Conservation (phyloP, 257 asterid genomes). For the Solanum gracilifrons region DNA sequence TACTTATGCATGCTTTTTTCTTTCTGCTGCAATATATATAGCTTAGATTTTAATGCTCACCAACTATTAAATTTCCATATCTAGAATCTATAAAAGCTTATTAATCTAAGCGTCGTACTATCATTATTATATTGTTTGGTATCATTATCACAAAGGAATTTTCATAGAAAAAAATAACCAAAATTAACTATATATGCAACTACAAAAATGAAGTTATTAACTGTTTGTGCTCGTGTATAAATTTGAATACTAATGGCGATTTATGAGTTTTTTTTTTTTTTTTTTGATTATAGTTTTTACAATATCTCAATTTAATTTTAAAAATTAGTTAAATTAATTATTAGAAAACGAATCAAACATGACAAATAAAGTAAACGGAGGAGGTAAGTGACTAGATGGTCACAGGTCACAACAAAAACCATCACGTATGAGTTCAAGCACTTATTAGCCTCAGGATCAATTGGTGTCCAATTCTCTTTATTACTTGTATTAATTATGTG, state of each 20-base stretch:
- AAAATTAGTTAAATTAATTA: background rate
- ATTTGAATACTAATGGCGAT: background rate
- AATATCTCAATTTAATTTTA: background rate
- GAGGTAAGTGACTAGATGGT: background rate
- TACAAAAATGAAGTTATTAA: background rate
- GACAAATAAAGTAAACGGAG: background rate
- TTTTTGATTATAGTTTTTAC: background rate
- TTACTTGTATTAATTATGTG: background rate
- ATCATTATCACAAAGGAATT: background rate
- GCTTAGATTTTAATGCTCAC: background rate
- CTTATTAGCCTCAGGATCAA: background rate
- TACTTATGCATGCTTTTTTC: background rate
- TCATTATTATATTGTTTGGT: background rate
- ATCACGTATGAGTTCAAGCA: background rate
- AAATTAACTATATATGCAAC: background rate
- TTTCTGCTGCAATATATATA: background rate
- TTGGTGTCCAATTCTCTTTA: background rate
- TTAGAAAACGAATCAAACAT: background rate
- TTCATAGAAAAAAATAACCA: background rate
- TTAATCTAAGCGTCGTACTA: background rate
- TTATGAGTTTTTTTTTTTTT: background rate
- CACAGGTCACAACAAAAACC: background rate
- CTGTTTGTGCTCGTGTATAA: background rate
- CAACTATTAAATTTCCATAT: background rate
- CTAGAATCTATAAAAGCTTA: background rate